Conservation (phyloP, 371 early-diverging fungal genomes). For the Blakeslea trispora region DNA sequence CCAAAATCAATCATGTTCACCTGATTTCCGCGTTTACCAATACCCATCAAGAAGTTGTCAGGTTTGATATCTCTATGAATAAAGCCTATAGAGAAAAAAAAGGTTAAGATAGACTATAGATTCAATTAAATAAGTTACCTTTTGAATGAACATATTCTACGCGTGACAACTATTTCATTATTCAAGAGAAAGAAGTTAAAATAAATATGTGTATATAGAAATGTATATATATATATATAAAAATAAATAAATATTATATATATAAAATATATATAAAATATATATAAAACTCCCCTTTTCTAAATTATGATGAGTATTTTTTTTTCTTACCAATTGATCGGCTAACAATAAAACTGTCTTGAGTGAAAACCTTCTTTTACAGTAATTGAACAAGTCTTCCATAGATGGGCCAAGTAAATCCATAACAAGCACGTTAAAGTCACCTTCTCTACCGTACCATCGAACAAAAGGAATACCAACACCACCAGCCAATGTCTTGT, state of each 20-base stretch:
- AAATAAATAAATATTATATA: no score
- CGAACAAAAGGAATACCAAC: slow-evolving; percentile 96
- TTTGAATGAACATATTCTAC: slow-evolving; percentile 99
- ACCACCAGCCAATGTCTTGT: slow-evolving; percentile 93
- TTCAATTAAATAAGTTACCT: slow-evolving; percentile 16
- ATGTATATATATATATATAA: no score
- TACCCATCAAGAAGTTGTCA: slow-evolving; percentile 99
- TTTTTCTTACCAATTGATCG: slow-evolving; percentile 98
- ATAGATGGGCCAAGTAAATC: slow-evolving; percentile 98
- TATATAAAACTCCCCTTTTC: no score
- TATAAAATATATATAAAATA: background rate
- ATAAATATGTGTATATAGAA: slow-evolving; percentile 1
- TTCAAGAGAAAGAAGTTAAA: background rate
- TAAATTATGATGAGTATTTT: no score
- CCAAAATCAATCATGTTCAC: slow-evolving; percentile 99
- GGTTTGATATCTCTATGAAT: slow-evolving; percentile 93
- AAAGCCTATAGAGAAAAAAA: slow-evolving; percentile 24
- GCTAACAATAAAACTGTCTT: slow-evolving; percentile 99
- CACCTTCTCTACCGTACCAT: slow-evolving; percentile 91
- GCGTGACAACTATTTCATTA: slow-evolving; percentile 94
- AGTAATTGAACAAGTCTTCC: slow-evolving; percentile 98
- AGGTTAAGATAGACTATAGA: no score
- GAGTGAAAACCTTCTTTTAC: slow-evolving; percentile 94
- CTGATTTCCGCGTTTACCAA: slow-evolving; percentile 91
- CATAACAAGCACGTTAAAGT: slow-evolving; percentile 96